A percentile compares a stretch with the other conserved stretches of the same genome.
phyloP scores from a whole-genome alignment of 768 basidiomycete genomes.

The Hypholoma fasciculare region DNA sequence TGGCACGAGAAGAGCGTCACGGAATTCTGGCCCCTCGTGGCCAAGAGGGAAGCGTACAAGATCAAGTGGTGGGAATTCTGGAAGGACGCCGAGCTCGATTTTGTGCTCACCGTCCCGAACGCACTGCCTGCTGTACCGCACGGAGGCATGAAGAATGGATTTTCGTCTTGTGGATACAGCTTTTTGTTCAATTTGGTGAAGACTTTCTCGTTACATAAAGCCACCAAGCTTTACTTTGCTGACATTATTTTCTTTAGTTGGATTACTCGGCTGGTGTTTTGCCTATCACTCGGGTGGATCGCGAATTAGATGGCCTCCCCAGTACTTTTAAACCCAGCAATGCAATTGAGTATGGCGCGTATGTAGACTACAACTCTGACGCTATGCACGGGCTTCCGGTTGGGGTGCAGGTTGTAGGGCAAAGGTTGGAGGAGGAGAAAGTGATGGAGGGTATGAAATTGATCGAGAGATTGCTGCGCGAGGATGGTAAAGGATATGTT shows the following conservation, averaged over 20 bases:
- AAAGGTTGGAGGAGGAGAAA: conserved; percentile 63
- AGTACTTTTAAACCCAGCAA: conserved; percentile 38
- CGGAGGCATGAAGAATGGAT: conserved; percentile 50
- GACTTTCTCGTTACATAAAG: background rate
- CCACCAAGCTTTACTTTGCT: background rate
- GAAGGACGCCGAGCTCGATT: conserved; percentile 49
- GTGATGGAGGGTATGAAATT: conserved; percentile 61
- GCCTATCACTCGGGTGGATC: conserved; percentile 55
- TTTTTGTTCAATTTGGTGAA: conserved; percentile 60
- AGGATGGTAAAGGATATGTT: conserved; percentile 20
- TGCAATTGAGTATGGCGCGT: conserved; percentile 43
- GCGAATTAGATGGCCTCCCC: conserved; percentile 37
- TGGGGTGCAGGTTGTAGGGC: conserved; percentile 60
- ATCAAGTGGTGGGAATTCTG: conserved; percentile 41
- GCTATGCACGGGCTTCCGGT: conserved; percentile 62
- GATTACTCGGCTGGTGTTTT: conserved; percentile 53
- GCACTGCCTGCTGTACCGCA: conserved; percentile 56
- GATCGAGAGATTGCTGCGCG: conserved; percentile 36
- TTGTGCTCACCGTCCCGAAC: conserved; percentile 59
- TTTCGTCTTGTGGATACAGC: conserved; percentile 57
- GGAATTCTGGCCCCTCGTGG: conserved; percentile 50
- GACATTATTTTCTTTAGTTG: conserved; percentile 18
- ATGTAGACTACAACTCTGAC: conserved; percentile 48
- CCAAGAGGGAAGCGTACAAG: conserved; percentile 44
- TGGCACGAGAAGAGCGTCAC: conserved; percentile 42